Base-by-base conservation (phyloP, 441 rosid genomes). In the Hura crepitans region DNA sequence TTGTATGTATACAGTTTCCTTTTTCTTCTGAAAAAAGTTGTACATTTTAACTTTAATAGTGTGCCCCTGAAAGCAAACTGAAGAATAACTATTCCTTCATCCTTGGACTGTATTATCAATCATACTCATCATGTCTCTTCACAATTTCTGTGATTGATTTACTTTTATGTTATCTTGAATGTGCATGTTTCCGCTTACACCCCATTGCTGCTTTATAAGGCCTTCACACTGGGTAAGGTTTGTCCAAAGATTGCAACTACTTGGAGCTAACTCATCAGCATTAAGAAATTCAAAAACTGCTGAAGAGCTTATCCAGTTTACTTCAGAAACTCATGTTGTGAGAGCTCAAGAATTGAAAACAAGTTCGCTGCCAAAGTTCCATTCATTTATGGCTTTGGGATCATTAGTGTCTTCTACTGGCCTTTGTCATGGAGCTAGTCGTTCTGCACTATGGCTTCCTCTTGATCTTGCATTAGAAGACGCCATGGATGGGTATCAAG, bases 381-480 rank as follows among this genome's bases (percentile, higher is more conserved):
- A 82, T 80, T 83, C 87, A 43, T 83, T 78, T 76, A 66, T 81
- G 74, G 81, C 84, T 69, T 83, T 85, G 70, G 86, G 86, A 66
- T 89, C 89, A 76, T 82, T 82, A 39, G 75, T 87, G 70, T 82
- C 93, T 69, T 84, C 86, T 49, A 81, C 86, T 81, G 83, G 94
- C 72, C 90, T 83, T 60, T 83, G 83, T 78, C 86, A 84, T 74
- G 92, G 98, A 78, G 80, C 90, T 78, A 83, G 88, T 80, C 86
- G 62, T 61, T 89, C 98, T 82, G 85, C 90, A 62, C 87, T 83
- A 75, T 96, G 97, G 97, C 89, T 96, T 72, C 96, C 99, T 74
- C 88, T 96, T 84, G 99, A 93, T 85, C 89, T 96, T 78, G 92
- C 91, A 75, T 86, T 96, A 43, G 98, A 96, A 81, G 97, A 96